Base-by-base conservation (phyloP, 1,284 basidiomycete species). In the Chondrostereum purpureum region DNA sequence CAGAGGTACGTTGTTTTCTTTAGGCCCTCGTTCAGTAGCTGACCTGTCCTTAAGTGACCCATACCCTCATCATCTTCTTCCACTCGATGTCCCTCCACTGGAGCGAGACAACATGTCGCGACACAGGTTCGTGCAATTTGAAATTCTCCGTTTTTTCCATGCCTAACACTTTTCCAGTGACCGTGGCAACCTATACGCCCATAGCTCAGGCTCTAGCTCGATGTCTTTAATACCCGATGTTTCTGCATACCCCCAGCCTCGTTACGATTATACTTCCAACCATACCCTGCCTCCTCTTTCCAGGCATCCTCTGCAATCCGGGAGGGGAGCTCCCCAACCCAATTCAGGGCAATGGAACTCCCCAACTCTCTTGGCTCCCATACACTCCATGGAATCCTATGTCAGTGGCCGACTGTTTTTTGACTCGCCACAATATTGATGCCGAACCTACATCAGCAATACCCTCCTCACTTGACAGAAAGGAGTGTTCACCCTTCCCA, bases 201-300 rank as follows among this genome's bases (percentile, higher is more conserved):
- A 67, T 45, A 65, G 61, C 43, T 65, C 69, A 49, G 64, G 59
- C 51, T 67, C 67, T 44, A 68, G 66, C 50, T 56, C 67, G 49
- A 59, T 82, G 37, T 67, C 75, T 45, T 70, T 79, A 59, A 78
- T 82, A 57, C 74, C 80, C 56, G 80, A 83, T 59, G 61, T 75
- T 46, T 56, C 68, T 46, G 56, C 72, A 58, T 80, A 81, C 62
- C 67, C 70, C 50, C 58, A 61, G 39, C 58, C 65, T 41, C 77
- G 76, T 51, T 80, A 81, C 51, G 72, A 77, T 35, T 50, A 65
- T 45, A 34, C 62, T 21, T 77, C 51, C 49, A 60, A 20, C 56
- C 54, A 52, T 58, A 62, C 48, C 57, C 65, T 47, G 49, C 58
- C 3, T 57, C 62, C 27, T 58, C 68, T 34, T 68, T 71, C 22